A percentile compares a stretch with the other conserved stretches of the same genome.
Conservation (phyloP, 192 early-diverging fungal species). For the Podila minutissima region DNA sequence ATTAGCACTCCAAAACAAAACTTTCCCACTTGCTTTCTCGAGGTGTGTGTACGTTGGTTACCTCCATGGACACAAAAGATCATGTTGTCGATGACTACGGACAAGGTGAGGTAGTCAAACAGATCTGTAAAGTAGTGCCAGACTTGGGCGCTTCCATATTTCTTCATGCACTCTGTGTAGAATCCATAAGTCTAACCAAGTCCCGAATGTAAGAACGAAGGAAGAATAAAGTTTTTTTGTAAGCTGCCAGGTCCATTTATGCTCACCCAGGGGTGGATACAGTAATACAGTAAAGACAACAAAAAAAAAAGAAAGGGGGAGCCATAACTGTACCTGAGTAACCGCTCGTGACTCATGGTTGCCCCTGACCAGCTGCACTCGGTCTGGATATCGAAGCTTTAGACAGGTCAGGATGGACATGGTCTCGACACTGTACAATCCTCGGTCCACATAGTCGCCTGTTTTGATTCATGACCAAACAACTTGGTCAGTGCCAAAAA, state of each 20-base stretch:
- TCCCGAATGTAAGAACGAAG: neutral
- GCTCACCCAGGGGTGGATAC: too few species aligned
- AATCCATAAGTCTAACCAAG: constrained; percentile 85
- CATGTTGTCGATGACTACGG: constrained; percentile 86
- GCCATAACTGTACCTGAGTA: constrained; percentile 71
- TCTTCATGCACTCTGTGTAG: constrained; percentile 90
- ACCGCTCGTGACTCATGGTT: constrained; percentile 96
- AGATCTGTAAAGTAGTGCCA: constrained; percentile 95
- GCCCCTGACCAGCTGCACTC: constrained; percentile 90
- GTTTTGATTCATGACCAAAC: constrained; percentile 2
- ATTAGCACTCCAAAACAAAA: neutral
- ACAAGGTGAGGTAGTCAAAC: constrained; percentile 93
- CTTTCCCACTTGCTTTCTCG: neutral
- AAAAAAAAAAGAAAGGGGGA: neutral
- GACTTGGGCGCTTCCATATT: constrained; percentile 84
- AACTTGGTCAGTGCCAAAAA: neutral
- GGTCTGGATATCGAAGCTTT: constrained; percentile 89
- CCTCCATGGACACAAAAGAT: constrained; percentile 98
- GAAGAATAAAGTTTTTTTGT: neutral
- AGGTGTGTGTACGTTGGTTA: constrained; percentile 12
- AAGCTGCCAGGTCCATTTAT: too few species aligned
- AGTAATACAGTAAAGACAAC: too few species aligned
- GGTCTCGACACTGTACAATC: constrained; percentile 90
- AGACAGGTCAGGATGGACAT: constrained; percentile 89
- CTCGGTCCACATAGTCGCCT: constrained; percentile 92